These are phyloP conservation scores for Crassisporium funariophilum DNA, from an alignment of 768 basidiomycete species.

Conservation along the genomic window DNA sequence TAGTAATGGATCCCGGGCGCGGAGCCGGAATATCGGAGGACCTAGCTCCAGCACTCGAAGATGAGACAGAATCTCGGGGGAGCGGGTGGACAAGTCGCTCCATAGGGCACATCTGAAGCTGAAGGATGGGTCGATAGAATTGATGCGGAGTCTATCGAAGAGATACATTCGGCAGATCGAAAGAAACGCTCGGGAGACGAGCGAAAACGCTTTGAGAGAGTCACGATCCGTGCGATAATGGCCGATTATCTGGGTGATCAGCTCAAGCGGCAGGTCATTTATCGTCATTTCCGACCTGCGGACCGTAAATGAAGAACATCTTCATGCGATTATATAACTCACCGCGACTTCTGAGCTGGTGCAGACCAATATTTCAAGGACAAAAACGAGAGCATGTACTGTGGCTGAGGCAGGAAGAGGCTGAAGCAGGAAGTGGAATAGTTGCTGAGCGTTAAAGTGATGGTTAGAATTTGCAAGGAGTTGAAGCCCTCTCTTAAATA, in stretches of 20 bases:
- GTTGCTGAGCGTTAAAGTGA: no score
- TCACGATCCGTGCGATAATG: slow-evolving; percentile 3
- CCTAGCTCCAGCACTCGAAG: slow-evolving; percentile 14
- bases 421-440: no score
- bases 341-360: no score
- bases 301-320: no score
- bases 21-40: slow-evolving; percentile 14
- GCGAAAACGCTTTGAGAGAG: slow-evolving; percentile 7
- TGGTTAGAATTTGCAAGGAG: no score
- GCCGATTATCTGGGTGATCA: slow-evolving; percentile 11
- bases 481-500: no score
- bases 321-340: no score
- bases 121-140: slow-evolving; percentile 13
- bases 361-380: no score
- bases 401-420: no score
- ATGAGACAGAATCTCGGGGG: slow-evolving; percentile 8
- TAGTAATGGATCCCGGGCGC: background rate
- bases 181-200: slow-evolving; percentile 13
- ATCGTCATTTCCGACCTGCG: no score
- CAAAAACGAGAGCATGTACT: no score
- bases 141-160: slow-evolving; percentile 14
- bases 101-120: slow-evolving; percentile 13
- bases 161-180: slow-evolving; percentile 14
- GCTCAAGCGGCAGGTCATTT: slow-evolving; percentile 7
- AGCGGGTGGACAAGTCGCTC: slow-evolving; percentile 2